Percentiles rank a stretch among this genome's conserved stretches.
phyloP scores from a whole-genome alignment of 202 grass and related monocot genomes.

The Cymbopogon flexuosus region DNA sequence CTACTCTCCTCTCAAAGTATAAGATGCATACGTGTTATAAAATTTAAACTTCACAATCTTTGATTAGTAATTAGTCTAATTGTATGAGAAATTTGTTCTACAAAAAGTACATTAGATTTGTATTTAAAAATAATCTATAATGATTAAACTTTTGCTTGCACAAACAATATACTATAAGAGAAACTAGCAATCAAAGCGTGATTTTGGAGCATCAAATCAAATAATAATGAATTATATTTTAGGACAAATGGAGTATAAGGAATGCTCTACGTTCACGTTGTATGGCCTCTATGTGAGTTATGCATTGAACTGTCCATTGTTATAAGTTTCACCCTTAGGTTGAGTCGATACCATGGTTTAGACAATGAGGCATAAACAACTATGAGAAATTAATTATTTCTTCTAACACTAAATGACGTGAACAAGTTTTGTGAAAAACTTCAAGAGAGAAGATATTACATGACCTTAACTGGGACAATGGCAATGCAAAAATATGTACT shows the following conservation, averaged over 20 bases:
- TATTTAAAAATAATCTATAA: not conserved
- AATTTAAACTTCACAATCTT: not conserved
- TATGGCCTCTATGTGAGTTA: not conserved
- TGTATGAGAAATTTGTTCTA: not conserved
- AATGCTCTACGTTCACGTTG: not conserved
- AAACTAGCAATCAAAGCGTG: not conserved
- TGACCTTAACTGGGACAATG: not conserved
- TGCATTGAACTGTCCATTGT: not conserved
- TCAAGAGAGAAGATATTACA: not conserved
- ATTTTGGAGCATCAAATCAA: not conserved
- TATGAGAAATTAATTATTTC: not conserved
- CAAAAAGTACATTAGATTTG: not conserved
- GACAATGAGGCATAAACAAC: not conserved
- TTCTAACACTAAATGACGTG: not conserved
- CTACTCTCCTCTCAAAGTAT: not conserved
- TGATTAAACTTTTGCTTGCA: not conserved
- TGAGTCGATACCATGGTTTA: not conserved
- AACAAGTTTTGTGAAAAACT: not conserved
- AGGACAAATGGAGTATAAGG: not conserved
- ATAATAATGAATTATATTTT: not conserved
- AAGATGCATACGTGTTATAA: not conserved
- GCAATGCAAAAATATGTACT: not conserved
- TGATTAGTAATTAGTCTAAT: not conserved
- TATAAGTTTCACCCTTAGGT: not conserved
- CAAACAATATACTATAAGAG: not conserved